A percentile compares a stretch with the other conserved stretches of the same genome.
These are phyloP conservation scores for Sinapis alba DNA, from an alignment of 441 rosid genomes.

Conservation along the genomic window DNA sequence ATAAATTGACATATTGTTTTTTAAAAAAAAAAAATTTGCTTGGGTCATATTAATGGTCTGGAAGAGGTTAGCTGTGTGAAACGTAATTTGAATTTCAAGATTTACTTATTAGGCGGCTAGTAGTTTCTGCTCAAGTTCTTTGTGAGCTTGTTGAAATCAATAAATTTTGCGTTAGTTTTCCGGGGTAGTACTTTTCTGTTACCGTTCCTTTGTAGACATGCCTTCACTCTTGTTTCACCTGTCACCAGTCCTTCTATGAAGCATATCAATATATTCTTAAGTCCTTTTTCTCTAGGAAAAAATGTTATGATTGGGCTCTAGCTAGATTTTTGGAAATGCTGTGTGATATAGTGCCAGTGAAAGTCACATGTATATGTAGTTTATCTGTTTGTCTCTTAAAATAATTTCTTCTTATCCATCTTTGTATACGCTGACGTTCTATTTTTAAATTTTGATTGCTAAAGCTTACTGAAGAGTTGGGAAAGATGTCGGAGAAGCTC, in stretches of 20 bases:
- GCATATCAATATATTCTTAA: neutral
- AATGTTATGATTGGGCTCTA: neutral
- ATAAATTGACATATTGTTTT: neutral
- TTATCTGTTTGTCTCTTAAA: too few relatives aligned
- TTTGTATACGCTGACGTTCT: neutral
- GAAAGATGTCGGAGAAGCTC: slow-evolving; percentile 40
- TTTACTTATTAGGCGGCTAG: neutral
- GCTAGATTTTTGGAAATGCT: neutral
- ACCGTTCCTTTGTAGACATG: slow-evolving; percentile 3
- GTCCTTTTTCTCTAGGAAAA: neutral
- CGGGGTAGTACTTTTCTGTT: neutral
- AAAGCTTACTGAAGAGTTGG: slow-evolving; percentile 73
- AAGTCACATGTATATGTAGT: neutral
- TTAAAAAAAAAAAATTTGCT: too few relatives aligned
- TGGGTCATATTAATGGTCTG: neutral
- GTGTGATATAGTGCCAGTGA: neutral
- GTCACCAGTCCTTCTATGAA: neutral
- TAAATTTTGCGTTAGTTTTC: neutral
- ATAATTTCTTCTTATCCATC: neutral
- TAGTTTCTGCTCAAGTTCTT: slow-evolving; percentile 4
- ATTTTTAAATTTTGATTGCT: slow-evolving; percentile 11
- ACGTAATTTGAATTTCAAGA: neutral
- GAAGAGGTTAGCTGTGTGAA: neutral
- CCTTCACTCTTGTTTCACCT: neutral
- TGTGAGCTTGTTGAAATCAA: neutral